Evolutionary conservation across 306 rosid species (phyloP), one percentile per base, ranked within the genome.

Genomic region (Corylus heterophylla): DNA sequence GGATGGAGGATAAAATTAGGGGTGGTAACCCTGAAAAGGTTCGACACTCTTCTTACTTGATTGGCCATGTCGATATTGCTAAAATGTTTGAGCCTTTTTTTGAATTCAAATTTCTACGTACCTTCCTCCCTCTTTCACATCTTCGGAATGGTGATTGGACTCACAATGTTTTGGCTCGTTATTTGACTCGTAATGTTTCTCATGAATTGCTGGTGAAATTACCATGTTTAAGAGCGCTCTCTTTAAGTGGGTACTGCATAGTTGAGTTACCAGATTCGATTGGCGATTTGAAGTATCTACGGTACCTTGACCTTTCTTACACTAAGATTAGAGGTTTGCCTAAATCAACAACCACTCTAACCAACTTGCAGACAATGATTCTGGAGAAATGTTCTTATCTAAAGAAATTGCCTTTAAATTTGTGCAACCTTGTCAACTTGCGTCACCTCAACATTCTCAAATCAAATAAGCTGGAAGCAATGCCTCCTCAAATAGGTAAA

Each of bases 21-120:
- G 42, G 47, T 12, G 45, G 31, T 47, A 51, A 3, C 1, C 47
- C 9, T n/a, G 2, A 11, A 0, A 80, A 54, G 51, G 42, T 68
- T 0, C 78, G 77, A 2, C 82, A 82, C 56, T 18, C 63, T 12
- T 81, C 80, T 44, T 85, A 2, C 22, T 20, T 22, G 25, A 22
- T 22, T 22, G 25, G 25, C 25, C 25, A 22, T 22, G 25, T 22
- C 25, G 25, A 22, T 12, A 22, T 35, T 8, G 9, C 12, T 9
- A 17, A 25, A 8, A 6, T 3, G 0, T 47, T 75, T 18, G 74
- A 2, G 20, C 35, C 35, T 7, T 8, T 75, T 4, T 39, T 39
- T 39, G 9, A n/a, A 25, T 0, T 7, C 3, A 51, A 72, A 5
- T 20, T n/a, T 16, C 2, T 82, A 13, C 74, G 81, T 5, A 85